Evolutionary conservation across 257 asterid species (phyloP), one percentile per base, ranked within the genome.

Genomic region (Ehretia macrophylla): DNA sequence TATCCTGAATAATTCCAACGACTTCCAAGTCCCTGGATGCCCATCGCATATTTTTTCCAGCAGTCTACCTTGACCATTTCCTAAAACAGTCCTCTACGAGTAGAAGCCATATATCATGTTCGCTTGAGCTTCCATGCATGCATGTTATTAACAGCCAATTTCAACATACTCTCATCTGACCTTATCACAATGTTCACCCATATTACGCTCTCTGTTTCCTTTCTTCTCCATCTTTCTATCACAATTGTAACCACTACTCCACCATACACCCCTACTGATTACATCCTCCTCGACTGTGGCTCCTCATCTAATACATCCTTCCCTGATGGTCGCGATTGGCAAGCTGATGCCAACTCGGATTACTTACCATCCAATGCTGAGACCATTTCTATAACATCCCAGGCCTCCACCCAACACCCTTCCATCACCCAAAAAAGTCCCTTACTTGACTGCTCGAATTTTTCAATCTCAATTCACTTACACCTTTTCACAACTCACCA

Each of bases 261-360:
- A n/a, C n/a, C n/a, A n/a, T n/a, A n/a, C n/a, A n/a, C n/a, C n/a
- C n/a, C 84, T 23, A 64, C 72, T 4, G 83, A 77, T 13, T 49
- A 61, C 23, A 84, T 79, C 65, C 71, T 83, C 58, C 69, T 48
- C 81, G 81, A 88, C 56, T 88, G 89, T 14, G 66, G 77, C 0
- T 0, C 75, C 3, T 16, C 69, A 1, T 59, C n/a, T 27, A 4
- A 1, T 1, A 1, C 35, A 27, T 39, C 50, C 17, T 75, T 57
- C 35, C 0, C 0, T n/a, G 60, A 70, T 64, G 5, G 9, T 1
- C 82, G 85, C 23, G 49, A 11, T 39, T 86, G 95, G 95, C 70
- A 68, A 14, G 49, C 74, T 5, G 91, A 83, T 17, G 63, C 19
- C 1, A 40, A 68, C 27, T 52, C 73, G 0, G 62, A 60, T 27